Evolutionary conservation across 2,329 filamentous ascomycete genomes (phyloP), one percentile per base, ranked within the genome.

Genomic region (Cladosporium phlei): DNA sequence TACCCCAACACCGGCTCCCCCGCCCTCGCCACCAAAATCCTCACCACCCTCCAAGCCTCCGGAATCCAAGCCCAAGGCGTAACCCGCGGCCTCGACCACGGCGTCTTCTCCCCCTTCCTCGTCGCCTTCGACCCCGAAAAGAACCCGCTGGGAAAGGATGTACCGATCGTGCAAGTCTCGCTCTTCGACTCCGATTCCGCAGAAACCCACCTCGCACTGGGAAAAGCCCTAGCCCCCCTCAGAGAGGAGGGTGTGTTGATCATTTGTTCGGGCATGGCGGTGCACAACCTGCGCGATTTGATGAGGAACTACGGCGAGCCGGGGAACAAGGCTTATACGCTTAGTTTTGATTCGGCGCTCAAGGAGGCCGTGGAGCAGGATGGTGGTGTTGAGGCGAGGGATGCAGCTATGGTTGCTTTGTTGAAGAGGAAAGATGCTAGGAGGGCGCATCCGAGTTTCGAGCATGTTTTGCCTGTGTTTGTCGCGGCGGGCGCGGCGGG

Each of bases 261-360:
- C 49, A 77, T 89, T 35, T 78, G 78, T 19, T 83, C 83, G 0
- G 85, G 85, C 9, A 88, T 88, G 83, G 82, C 83, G 0, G 85
- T 69, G 3, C 66, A 68, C 32, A 69, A 68, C 47, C 43, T 67
- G 24, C 47, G 64, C 5, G 66, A 69, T 32, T 55, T 62, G 47
- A 55, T 51, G 38, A 33, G 43, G 6, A 51, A 55, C 5, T 52
- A 50, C 38, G 56, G 55, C 11, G 55, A 49, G 25, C 53, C 42
- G 2, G 51, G 46, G 19, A 52, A 52, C 9, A 47, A 62, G 58
- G 59, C 61, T n/a, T 69, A 69, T 43, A 52, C 59, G 2, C 45
- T 54, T 3, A 60, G 54, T 17, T 69, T 69, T 47, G 62, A 65
- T 43, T 53, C 56, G 11, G 63, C 62, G 5, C 46, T 66, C 45